Conservation (phyloP, 768 basidiomycete species). For the Podaxis sp. region DNA sequence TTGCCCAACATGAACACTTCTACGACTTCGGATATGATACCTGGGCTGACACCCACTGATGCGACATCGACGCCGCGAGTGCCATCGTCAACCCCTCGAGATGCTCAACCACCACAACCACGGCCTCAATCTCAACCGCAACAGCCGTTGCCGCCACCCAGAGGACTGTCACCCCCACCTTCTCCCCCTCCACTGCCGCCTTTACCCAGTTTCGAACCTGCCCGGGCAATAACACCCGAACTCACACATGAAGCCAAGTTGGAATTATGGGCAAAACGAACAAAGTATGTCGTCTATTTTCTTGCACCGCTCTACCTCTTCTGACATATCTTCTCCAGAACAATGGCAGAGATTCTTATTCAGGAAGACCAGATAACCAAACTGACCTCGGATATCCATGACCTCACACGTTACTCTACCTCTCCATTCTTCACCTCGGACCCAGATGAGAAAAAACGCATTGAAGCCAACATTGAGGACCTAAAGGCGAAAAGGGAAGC, state of each 20-base stretch:
- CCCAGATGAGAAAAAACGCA: slow-evolving; percentile 1
- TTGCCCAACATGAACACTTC: not conserved
- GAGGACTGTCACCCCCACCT: not conserved
- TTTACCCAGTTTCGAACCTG: slow-evolving; percentile 7
- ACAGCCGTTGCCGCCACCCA: not conserved
- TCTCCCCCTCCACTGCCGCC: slow-evolving; percentile 6
- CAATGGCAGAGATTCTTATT: slow-evolving; percentile 5
- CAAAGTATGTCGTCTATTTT: slow-evolving; percentile 12
- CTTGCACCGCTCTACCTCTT: not conserved
- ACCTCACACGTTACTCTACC: not conserved
- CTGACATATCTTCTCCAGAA: not conserved
- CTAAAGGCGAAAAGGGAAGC: not conserved
- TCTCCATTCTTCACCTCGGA: not conserved
- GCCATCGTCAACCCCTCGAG: not conserved
- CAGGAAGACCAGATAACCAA: not conserved
- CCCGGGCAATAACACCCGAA: not conserved
- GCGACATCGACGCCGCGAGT: not conserved
- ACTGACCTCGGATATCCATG: slow-evolving; percentile 4
- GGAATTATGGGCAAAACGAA: slow-evolving; percentile 16
- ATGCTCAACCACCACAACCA: no score
- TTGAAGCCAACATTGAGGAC: not conserved
- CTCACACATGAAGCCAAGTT: slow-evolving; percentile 9
- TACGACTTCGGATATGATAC: not conserved
- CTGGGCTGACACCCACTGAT: not conserved
- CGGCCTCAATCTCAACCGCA: not conserved